Conservation (phyloP, 148 eudicot genomes). For the Arbutus unedo region DNA sequence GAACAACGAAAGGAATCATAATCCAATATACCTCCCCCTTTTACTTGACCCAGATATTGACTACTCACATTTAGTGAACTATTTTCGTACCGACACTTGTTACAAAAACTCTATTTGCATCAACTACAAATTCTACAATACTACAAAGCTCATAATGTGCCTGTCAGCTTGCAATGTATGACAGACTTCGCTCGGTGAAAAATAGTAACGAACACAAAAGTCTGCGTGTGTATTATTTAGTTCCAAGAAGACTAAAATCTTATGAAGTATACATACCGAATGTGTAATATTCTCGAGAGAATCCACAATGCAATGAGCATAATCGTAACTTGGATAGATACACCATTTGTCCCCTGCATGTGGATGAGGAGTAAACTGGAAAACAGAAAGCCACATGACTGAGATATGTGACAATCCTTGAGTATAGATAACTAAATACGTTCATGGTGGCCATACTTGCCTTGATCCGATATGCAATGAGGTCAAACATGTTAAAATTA, state of each 20-base stretch:
- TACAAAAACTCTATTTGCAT: background rate
- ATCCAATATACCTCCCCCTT: background rate
- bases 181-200: background rate
- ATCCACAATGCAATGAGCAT: constrained; percentile 87
- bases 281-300: constrained; percentile 93
- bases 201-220: background rate
- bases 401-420: constrained; percentile 11
- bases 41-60: background rate
- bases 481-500: constrained; percentile 91
- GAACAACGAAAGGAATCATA: background rate
- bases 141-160: background rate
- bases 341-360: constrained; percentile 99
- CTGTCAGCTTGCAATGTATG: background rate
- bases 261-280: constrained; percentile 49
- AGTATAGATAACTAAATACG: constrained; percentile 8
- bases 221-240: background rate
- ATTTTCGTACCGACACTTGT: background rate
- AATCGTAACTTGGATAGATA: constrained; percentile 95
- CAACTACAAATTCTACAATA: background rate
- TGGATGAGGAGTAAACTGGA: constrained; percentile 95
- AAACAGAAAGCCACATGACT: constrained; percentile 11
- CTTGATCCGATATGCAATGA: constrained; percentile 97
- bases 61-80: background rate
- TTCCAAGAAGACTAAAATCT: background rate
- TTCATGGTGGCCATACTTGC: constrained; percentile 35